Base-by-base conservation (phyloP, 176 grass and related monocot genomes). In the Pontederia paniculata region DNA sequence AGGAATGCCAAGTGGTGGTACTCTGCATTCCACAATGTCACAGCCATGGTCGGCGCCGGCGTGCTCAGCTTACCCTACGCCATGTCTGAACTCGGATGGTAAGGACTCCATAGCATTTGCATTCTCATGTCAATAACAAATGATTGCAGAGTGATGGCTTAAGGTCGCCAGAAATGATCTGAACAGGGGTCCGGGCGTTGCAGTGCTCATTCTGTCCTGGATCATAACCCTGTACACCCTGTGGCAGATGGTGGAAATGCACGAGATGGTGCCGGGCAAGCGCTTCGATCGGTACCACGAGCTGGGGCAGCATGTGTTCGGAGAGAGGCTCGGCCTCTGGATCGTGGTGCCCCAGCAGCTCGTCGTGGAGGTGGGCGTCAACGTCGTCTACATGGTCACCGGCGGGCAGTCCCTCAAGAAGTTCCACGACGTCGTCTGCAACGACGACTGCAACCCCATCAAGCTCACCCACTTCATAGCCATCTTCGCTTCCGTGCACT, bases 311-410 rank as follows among this genome's bases (percentile, higher is more conserved):
- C 80, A 94, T 54, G 82, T 75, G 15, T 84, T 91, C 1, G 88
- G 88, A 15, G 78, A 84, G 42, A 80, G 70, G 17, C 82, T 91
- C 15, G 88, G 82, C 0, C 72, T 75, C n/a, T 91, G 88, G 82
- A 75, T 86, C 9, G 82, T 91, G 2, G 73, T 91, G 23, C 88
- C 88, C n/a, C 88, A 83, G 58, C 88, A 86, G 65, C 88, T 91
- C 12, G 44, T 83, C 50, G 88, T 91, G 69, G 82, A 91, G 78
- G 41, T 91, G 45, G 60, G 88, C 60, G 77, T 70, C 45, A 57
- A 79, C 82, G 67, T 91, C 44, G 69, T 86, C 50, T 91, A 91
- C 78, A 91, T 91, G 88, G 82, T 91, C 60, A 91, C 78, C 3
- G 88, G 88, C 8, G 88, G 88, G 42, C 57, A 61, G 18, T 91